Conservation (phyloP, 768 basidiomycete genomes). For the Udeniomyces megalosporus region DNA sequence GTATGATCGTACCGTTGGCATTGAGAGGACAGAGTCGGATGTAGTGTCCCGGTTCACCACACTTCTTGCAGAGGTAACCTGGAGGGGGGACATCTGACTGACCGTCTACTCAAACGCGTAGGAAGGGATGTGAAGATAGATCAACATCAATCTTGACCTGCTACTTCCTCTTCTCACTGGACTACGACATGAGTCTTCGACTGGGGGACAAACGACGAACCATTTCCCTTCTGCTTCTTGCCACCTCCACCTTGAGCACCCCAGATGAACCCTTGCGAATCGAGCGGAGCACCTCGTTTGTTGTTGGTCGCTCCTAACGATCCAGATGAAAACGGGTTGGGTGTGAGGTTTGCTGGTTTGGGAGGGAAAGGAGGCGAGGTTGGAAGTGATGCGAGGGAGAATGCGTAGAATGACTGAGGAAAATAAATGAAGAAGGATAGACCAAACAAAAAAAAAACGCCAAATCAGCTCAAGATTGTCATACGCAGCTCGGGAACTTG, state of each 20-base stretch:
- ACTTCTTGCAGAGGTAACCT: constrained; percentile 73
- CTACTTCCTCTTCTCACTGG: too few species aligned
- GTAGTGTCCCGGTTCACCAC: constrained; percentile 34
- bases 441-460: too few species aligned
- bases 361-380: constrained; percentile 26
- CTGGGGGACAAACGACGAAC: constrained; percentile 32
- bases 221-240: constrained; percentile 31
- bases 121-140: too few species aligned
- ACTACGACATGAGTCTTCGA: background rate
- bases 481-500: too few species aligned
- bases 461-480: too few species aligned
- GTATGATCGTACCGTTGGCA: too few species aligned
- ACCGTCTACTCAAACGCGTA: constrained; percentile 21
- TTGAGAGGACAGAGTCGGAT: too few species aligned
- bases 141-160: too few species aligned
- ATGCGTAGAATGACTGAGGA: constrained; percentile 90
- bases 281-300: constrained; percentile 27
- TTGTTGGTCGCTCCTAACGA: constrained; percentile 23
- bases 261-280: constrained; percentile 24
- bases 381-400: constrained; percentile 52
- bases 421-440: too few species aligned
- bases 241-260: constrained; percentile 32
- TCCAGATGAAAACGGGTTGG: constrained; percentile 23
- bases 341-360: constrained; percentile 43
- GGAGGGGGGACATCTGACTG: constrained; percentile 44